Evolutionary conservation across 1,284 basidiomycete species (phyloP).

Genomic region (Heterobasidion occidentale): DNA sequence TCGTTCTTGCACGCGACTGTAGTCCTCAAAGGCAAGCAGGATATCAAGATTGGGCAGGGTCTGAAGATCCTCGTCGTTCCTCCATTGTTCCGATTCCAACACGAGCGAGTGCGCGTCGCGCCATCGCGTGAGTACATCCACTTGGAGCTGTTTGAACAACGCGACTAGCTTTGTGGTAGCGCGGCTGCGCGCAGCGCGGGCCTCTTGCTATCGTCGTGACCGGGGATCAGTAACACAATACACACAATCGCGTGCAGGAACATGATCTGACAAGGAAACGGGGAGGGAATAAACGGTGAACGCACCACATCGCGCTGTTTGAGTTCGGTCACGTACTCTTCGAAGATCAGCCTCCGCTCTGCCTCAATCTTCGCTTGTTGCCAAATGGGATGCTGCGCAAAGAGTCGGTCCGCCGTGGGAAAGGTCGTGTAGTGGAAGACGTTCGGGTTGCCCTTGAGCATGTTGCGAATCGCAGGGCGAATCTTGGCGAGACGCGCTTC

Average conservation of each 20-base stretch:
- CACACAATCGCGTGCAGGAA: too few species aligned
- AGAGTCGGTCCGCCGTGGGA: constrained; percentile 76
- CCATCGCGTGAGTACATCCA: constrained; percentile 89
- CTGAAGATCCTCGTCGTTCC: constrained; percentile 63
- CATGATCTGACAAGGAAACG: not conserved
- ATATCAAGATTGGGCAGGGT: constrained; percentile 85
- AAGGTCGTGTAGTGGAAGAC: constrained; percentile 89
- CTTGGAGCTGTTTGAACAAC: constrained; percentile 75
- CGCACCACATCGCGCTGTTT: constrained; percentile 80
- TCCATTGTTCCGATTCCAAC: constrained; percentile 72
- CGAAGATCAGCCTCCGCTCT: constrained; percentile 80
- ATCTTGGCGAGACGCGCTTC: constrained; percentile 76
- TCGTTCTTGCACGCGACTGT: constrained; percentile 78
- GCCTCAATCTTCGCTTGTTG: constrained; percentile 76
- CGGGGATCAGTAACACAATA: too few species aligned
- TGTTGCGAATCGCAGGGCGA: constrained; percentile 75
- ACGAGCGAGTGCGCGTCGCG: constrained; percentile 73
- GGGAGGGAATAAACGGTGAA: constrained; percentile 11
- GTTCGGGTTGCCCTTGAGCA: constrained; percentile 77
- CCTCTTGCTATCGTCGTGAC: constrained; percentile 53
- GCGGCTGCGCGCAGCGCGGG: constrained; percentile 62
- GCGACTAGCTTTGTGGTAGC: constrained; percentile 74
- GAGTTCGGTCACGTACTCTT: constrained; percentile 82
- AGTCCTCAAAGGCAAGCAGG: constrained; percentile 86
- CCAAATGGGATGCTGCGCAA: constrained; percentile 83